Evolutionary conservation across 805 yeast species (phyloP).

Genomic region (Sugiyamaella americana): DNA sequence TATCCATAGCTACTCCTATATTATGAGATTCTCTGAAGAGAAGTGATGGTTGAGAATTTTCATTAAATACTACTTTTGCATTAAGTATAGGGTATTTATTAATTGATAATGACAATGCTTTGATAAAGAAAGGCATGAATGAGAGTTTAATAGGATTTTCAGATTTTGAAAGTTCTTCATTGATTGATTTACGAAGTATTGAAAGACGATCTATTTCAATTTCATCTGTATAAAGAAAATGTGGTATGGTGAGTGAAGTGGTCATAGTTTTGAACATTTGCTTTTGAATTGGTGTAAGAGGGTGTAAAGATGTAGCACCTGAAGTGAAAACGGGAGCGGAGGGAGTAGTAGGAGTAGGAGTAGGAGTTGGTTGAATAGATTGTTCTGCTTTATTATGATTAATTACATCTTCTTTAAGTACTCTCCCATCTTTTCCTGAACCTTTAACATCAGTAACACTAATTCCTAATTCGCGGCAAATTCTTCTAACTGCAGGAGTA

Average conservation of each 20-base stretch:
- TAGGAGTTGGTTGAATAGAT: background rate
- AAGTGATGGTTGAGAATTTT: conserved; percentile 21
- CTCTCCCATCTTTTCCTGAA: conserved; percentile 32
- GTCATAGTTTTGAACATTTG: conserved; percentile 33
- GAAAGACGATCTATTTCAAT: conserved; percentile 26
- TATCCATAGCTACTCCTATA: conserved; percentile 33
- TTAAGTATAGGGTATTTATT: conserved; percentile 27
- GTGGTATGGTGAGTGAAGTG: conserved; percentile 29
- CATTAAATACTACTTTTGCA: conserved; percentile 20
- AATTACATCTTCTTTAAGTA: conserved; percentile 30
- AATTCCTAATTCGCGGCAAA: conserved; percentile 26
- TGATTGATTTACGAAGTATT: conserved; percentile 22
- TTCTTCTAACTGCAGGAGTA: conserved; percentile 32
- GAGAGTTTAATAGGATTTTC: conserved; percentile 21
- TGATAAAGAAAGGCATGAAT: conserved; percentile 33
- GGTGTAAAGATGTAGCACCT: conserved; percentile 8
- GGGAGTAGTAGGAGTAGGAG: conserved; percentile 3
- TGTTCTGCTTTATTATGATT: conserved; percentile 4
- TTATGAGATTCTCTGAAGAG: conserved; percentile 26
- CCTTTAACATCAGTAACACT: conserved; percentile 25
- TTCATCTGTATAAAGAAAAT: conserved; percentile 32
- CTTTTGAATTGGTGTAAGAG: conserved; percentile 28
- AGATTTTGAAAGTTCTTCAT: conserved; percentile 16
- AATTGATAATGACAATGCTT: conserved; percentile 30
- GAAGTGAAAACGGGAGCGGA: conserved; percentile 2